Conservation (phyloP, 1,284 basidiomycete species). For the Ustilago bromivora region DNA sequence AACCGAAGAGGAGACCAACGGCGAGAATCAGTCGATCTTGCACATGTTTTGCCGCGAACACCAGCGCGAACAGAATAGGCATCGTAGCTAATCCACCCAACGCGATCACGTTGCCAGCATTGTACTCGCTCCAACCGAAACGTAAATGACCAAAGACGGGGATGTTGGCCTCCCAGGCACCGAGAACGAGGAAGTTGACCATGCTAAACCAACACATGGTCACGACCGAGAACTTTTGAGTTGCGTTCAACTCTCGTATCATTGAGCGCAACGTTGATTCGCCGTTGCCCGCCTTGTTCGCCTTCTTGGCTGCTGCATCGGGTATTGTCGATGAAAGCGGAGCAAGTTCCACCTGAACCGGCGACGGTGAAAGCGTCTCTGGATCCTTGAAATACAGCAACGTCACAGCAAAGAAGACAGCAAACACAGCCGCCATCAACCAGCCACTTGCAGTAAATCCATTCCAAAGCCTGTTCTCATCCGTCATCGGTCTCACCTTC, state of each 20-base stretch:
- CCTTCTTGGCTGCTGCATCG: not conserved
- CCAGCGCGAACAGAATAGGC: slow-evolving; percentile 49
- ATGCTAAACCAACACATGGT: slow-evolving; percentile 58
- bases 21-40: slow-evolving; percentile 50
- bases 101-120: slow-evolving; percentile 54
- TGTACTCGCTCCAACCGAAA: slow-evolving; percentile 50
- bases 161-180: slow-evolving; percentile 57
- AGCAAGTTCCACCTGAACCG: slow-evolving; percentile 14
- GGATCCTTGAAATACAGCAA: slow-evolving; percentile 41
- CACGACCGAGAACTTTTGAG: slow-evolving; percentile 43
- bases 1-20: slow-evolving; percentile 37
- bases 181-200: slow-evolving; percentile 52
- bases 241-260: slow-evolving; percentile 34
- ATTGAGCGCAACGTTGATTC: slow-evolving; percentile 29
- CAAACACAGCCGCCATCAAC: slow-evolving; percentile 51
- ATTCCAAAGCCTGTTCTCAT: slow-evolving; percentile 44
- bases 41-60: slow-evolving; percentile 43
- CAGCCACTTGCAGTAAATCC: slow-evolving; percentile 48
- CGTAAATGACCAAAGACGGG: slow-evolving; percentile 41
- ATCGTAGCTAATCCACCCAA: slow-evolving; percentile 46
- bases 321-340: not conserved
- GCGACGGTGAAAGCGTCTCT: not conserved
- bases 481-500: slow-evolving; percentile 34
- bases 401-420: slow-evolving; percentile 26
- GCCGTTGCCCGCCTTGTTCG: not conserved